A percentile compares a stretch with the other conserved stretches of the same genome.
phyloP scores from a whole-genome alignment of 805 yeast species.

The Scheffersomyces stipitis region DNA sequence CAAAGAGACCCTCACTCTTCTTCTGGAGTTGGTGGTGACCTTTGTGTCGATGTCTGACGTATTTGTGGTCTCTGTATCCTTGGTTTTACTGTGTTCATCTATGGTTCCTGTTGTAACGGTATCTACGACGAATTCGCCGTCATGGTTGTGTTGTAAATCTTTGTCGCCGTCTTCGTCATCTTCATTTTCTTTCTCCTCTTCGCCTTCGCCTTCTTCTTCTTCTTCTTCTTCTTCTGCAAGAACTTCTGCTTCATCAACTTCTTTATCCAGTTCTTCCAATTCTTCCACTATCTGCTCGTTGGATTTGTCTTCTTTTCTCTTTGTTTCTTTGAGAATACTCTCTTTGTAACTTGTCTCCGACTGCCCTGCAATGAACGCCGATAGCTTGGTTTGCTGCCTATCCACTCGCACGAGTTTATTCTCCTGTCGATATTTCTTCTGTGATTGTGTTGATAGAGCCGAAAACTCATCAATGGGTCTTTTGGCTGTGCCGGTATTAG shows the following conservation, averaged over 20 bases:
- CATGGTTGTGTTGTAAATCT: too few species aligned
- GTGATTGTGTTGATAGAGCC: conserved; percentile 4
- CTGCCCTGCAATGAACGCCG: conserved; percentile 10
- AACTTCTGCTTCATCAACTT: too few species aligned
- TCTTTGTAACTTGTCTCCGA: background rate
- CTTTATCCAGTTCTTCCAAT: background rate
- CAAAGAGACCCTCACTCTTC: conserved; percentile 45
- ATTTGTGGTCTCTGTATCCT: too few species aligned
- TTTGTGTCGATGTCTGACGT: too few species aligned
- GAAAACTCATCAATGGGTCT: conserved; percentile 3
- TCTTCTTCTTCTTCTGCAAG: background rate
- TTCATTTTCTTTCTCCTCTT: background rate
- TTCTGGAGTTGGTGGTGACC: background rate
- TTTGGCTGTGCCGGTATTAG: conserved; percentile 8
- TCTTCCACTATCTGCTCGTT: background rate
- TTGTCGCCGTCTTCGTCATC: background rate
- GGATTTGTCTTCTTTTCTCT: background rate
- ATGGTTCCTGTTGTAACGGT: too few species aligned
- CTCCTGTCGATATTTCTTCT: conserved; percentile 50
- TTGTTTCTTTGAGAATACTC: background rate
- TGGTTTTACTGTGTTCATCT: too few species aligned
- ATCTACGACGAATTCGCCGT: too few species aligned
- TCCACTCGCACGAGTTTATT: conserved; percentile 73
- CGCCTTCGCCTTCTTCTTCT: background rate
- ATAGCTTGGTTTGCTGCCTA: conserved; percentile 50